These are phyloP conservation scores for Scenedesmus sp. DNA, from an alignment of 163 green algal genomes.

Conservation along the genomic window DNA sequence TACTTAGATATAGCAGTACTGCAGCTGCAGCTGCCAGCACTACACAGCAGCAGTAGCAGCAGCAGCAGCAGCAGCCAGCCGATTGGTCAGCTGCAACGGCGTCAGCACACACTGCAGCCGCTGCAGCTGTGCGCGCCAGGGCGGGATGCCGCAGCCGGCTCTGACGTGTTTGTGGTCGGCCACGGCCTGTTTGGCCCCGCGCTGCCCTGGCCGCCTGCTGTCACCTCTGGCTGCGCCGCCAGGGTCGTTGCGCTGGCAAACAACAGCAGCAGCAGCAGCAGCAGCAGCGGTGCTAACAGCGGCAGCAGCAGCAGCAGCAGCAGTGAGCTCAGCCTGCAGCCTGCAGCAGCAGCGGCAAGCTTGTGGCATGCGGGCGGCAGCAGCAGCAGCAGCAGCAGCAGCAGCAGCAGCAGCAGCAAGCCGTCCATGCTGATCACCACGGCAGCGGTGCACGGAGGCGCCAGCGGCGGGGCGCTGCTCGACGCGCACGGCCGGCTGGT, in stretches of 20 bases:
- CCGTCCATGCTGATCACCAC: constrained; percentile 81
- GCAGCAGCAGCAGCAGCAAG: constrained; percentile 20
- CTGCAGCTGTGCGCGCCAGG: background rate
- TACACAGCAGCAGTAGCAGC: background rate
- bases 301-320: constrained; percentile 13
- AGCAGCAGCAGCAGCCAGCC: constrained; percentile 1
- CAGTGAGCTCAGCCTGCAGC: background rate
- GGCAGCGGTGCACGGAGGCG: constrained; percentile 79
- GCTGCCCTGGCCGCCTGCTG: constrained; percentile 49
- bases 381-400: background rate
- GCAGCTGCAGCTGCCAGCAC: constrained; percentile 57
- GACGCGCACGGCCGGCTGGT: constrained; percentile 64
- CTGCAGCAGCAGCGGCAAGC: too few species aligned
- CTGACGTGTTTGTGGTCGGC: constrained; percentile 68
- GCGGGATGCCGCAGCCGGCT: background rate
- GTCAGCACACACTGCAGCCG: background rate
- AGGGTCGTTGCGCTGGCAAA: constrained; percentile 23
- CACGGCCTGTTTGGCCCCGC: constrained; percentile 77
- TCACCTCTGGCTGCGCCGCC: constrained; percentile 70
- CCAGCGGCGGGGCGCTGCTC: constrained; percentile 81
- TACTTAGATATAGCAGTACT: constrained; percentile 80
- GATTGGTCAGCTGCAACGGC: constrained; percentile 18
- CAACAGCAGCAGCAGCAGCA: background rate
- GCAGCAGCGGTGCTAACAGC: background rate
- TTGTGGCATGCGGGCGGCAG: too few species aligned